phyloP scores from a whole-genome alignment of 106 monocot species.

The Chionographis japonica region DNA sequence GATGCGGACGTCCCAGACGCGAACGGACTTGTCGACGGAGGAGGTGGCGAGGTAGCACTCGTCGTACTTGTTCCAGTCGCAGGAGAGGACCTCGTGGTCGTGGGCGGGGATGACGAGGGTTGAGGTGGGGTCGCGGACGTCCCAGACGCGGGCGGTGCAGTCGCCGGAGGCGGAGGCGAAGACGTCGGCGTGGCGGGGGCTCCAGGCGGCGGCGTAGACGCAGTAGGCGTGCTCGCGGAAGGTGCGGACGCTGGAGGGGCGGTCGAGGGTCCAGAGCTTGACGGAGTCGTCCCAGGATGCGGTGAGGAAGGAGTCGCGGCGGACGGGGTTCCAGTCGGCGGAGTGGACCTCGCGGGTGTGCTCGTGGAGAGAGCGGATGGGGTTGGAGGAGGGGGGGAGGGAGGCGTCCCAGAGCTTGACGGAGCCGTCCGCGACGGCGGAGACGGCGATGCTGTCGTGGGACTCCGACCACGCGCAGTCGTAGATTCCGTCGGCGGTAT shows the following conservation, averaged over 20 bases:
- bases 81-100: conserved; percentile 80
- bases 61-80: conserved; percentile 98
- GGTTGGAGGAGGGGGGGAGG: conserved; percentile 74
- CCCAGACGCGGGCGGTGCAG: conserved; percentile 81
- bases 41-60: conserved; percentile 71
- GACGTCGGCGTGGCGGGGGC: conserved; percentile 81
- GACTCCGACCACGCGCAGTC: conserved; percentile 79
- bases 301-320: conserved; percentile 87
- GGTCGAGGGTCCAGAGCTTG: conserved; percentile 92
- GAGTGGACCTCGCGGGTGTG: conserved; percentile 90
- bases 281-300: conserved; percentile 92
- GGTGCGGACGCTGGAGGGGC: conserved; percentile 69
- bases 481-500: conserved; percentile 69
- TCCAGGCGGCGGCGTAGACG: conserved; percentile 78
- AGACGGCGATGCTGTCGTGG: conserved; percentile 53
- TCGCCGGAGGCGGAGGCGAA: conserved; percentile 96
- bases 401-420: conserved; percentile 80
- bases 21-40: conserved; percentile 78
- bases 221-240: conserved; percentile 93
- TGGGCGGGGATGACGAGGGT: conserved; percentile 78
- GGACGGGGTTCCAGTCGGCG: conserved; percentile 92
- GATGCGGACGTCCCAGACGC: conserved; percentile 83
- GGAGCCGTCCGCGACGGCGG: conserved; percentile 83
- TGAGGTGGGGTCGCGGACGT: conserved; percentile 71
- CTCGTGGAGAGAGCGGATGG: conserved; percentile 71